Conservation (phyloP, 73 alveolate species). For the Diophrys appendiculata region DNA sequence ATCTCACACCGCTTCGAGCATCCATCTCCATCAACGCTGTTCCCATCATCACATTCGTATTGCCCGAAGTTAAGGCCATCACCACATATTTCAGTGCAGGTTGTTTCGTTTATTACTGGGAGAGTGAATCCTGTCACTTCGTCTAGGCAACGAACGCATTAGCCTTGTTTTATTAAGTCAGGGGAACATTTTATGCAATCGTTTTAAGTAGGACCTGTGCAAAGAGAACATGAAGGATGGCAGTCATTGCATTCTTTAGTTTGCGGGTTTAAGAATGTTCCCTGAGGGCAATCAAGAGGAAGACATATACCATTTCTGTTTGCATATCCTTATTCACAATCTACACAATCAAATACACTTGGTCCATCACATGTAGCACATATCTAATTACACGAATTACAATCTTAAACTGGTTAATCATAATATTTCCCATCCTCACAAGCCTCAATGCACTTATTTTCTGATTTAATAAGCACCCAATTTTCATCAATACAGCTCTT, state of each 20-base stretch:
- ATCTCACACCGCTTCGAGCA: conserved; percentile 20
- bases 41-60: conserved; percentile 55
- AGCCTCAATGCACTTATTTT: too few species aligned
- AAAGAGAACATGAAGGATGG: background rate
- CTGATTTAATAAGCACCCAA: too few species aligned
- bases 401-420: too few species aligned
- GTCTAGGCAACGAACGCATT: background rate
- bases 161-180: background rate
- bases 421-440: too few species aligned
- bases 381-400: too few species aligned
- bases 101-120: conserved; percentile 7
- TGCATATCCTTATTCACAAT: background rate
- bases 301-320: too few species aligned
- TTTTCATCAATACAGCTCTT: too few species aligned
- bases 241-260: background rate
- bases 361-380: background rate
- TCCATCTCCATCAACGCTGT: conserved; percentile 30
- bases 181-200: background rate
- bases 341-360: background rate
- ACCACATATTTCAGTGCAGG: conserved; percentile 50
- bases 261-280: too few species aligned
- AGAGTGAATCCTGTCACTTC: background rate
- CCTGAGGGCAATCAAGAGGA: too few species aligned
- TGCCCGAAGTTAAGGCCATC: conserved; percentile 28
- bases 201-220: background rate